Evolutionary conservation across 495 filamentous ascomycete species (phyloP), one percentile per base, ranked within the genome.

Genomic region (Daldinia loculata): DNA sequence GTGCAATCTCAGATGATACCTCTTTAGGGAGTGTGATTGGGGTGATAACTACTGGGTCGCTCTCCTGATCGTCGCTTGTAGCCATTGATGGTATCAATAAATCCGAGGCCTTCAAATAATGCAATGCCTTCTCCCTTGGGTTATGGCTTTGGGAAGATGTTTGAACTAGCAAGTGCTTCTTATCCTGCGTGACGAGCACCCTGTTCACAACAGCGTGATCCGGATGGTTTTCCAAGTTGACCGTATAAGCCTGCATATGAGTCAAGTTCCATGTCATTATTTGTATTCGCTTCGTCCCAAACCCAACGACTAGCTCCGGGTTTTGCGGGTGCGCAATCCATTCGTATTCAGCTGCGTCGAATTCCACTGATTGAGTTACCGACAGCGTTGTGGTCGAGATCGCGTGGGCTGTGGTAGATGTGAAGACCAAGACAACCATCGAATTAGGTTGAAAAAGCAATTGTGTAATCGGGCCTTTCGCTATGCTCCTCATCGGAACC

Each of bases 261-360:
- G 6, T 12, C 7, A 68, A 26, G 17, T 52, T 45, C 58, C 51
- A 68, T 6, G 56, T 52, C 7, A 62, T 19, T 24, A 68, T 65
- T 52, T 48, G 66, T 61, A 75, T 66, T 34, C 36, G 38, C 15
- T 66, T 43, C 12, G 74, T 59, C 39, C 71, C 69, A 26, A 76
- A 55, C 15, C 68, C 70, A 12, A 76, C 56, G 15, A 78, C 63
- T 2, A 75, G 61, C 56, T 63, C 61, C 2, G 64, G 69, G 32
- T 75, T 58, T 45, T 71, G 62, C 11, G 74, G 74, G 45, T 78
- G 74, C 24, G 32, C 55, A 51, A 75, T 73, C 76, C 74, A 76
- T 64, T 43, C 45, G 43, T 48, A 36, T 15, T 56, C 58, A 27
- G 63, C 17, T 6, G 48, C 57, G 15, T 39, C 57, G 34, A 43